These are phyloP conservation scores for Pseudozyma thailandica DNA, from an alignment of 1,284 basidiomycete genomes.

Conservation along the genomic window DNA sequence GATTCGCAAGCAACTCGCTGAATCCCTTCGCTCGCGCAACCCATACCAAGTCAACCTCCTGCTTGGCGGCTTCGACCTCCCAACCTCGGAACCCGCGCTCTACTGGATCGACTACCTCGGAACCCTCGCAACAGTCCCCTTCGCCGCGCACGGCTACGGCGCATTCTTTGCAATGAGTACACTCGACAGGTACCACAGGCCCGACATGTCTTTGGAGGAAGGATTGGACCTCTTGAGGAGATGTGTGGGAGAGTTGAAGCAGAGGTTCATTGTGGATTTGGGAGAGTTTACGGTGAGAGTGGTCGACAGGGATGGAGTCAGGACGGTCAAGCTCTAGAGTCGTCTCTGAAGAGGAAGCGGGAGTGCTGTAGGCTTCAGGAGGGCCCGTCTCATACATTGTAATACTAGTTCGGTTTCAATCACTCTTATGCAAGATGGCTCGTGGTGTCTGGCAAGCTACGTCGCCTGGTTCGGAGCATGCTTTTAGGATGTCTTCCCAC, in stretches of 20 bases:
- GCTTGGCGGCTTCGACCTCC: slow-evolving; percentile 88
- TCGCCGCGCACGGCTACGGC: slow-evolving; percentile 94
- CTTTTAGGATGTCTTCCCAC: no score
- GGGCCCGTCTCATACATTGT: slow-evolving; percentile 4
- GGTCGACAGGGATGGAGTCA: slow-evolving; percentile 87
- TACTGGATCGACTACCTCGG: slow-evolving; percentile 98
- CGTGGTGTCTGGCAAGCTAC: no score
- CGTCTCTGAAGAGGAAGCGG: not conserved
- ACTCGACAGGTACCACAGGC: slow-evolving; percentile 82
- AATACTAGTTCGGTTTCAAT: slow-evolving; percentile 16
- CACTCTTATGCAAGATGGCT: no score
- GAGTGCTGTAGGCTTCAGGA: no score
- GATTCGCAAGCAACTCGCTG: slow-evolving; percentile 89
- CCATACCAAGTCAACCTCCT: slow-evolving; percentile 94
- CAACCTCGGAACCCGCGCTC: slow-evolving; percentile 74
- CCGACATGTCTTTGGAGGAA: slow-evolving; percentile 82
- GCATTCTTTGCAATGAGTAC: slow-evolving; percentile 91
- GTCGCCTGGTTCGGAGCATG: no score
- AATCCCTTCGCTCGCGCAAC: slow-evolving; percentile 85
- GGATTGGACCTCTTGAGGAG: slow-evolving; percentile 84
- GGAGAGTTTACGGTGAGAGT: slow-evolving; percentile 87
- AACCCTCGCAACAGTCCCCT: slow-evolving; percentile 86
- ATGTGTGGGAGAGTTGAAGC: slow-evolving; percentile 87
- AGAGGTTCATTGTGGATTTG: slow-evolving; percentile 78
- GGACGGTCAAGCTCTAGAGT: slow-evolving; percentile 72